Evolutionary conservation across 2,329 filamentous ascomycete genomes (phyloP).

Genomic region (Trichoderma breve): DNA sequence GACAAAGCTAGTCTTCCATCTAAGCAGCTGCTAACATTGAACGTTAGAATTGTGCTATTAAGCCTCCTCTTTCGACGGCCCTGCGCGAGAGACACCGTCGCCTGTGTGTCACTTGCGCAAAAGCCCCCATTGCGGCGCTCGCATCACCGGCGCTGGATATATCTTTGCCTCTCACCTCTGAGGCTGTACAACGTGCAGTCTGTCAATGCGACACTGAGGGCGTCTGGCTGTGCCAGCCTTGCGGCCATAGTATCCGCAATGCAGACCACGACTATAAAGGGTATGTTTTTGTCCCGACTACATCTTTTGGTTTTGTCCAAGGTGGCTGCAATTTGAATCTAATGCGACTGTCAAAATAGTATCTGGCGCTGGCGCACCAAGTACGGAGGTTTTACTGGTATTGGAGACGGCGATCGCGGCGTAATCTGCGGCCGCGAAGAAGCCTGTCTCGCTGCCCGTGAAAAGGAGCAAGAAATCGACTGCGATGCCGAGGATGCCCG

Average conservation of each 20-base stretch:
- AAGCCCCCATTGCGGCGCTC: slow-evolving; percentile 63
- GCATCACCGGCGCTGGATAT: slow-evolving; percentile 45
- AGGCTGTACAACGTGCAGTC: slow-evolving; percentile 55
- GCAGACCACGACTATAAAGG: slow-evolving; percentile 59
- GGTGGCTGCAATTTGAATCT: not conserved
- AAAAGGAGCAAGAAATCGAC: slow-evolving; percentile 80
- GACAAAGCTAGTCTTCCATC: not conserved
- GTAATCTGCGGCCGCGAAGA: slow-evolving; percentile 80
- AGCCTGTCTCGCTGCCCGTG: slow-evolving; percentile 72
- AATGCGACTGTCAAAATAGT: slow-evolving; percentile 32
- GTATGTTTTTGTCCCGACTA: slow-evolving; percentile 36
- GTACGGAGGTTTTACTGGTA: slow-evolving; percentile 80
- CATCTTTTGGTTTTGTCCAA: not conserved
- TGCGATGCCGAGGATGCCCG: slow-evolving; percentile 76
- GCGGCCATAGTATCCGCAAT: slow-evolving; percentile 67
- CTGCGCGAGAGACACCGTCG: slow-evolving; percentile 76
- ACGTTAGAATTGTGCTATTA: slow-evolving; percentile 80
- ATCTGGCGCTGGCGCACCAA: slow-evolving; percentile 89
- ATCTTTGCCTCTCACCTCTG: slow-evolving; percentile 48
- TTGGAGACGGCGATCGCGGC: slow-evolving; percentile 83
- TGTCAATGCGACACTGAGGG: slow-evolving; percentile 54
- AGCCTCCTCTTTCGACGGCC: slow-evolving; percentile 66
- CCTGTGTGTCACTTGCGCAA: slow-evolving; percentile 72
- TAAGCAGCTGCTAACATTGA: not conserved
- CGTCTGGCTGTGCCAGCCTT: slow-evolving; percentile 84